Percentiles rank a stretch among this genome's conserved stretches.
Conservation (phyloP, 2,329 filamentous ascomycete genomes). For the Thielaviopsis cerberus region DNA sequence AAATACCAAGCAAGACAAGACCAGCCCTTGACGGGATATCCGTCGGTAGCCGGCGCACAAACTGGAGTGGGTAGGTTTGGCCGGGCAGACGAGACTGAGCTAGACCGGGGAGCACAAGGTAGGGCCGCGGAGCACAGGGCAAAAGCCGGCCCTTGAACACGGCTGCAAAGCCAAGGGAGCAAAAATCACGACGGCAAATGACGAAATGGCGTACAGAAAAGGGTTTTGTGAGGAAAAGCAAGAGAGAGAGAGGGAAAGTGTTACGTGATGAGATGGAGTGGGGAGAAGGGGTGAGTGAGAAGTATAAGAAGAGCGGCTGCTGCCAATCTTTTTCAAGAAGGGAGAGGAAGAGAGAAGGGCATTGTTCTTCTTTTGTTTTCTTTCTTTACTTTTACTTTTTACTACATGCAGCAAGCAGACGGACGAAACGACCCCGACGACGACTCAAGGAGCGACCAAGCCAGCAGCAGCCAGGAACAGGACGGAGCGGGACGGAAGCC, state of each 20-base stretch:
- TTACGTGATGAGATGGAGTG: background rate
- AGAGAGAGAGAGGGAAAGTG: background rate
- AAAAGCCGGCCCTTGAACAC: background rate
- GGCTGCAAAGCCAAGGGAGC: too few species aligned
- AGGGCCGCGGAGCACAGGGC: background rate
- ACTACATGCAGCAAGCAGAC: background rate
- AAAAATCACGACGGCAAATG: background rate
- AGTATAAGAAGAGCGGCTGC: background rate
- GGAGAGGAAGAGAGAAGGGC: too few species aligned
- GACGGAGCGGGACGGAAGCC: too few species aligned
- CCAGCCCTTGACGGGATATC: too few species aligned
- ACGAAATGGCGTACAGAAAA: too few species aligned
- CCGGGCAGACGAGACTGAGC: background rate
- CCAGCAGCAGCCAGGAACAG: background rate
- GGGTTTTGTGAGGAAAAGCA: background rate
- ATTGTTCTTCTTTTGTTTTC: background rate
- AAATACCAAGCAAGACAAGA: too few species aligned
- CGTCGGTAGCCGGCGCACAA: too few species aligned
- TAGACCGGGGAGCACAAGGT: background rate
- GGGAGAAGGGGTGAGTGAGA: background rate
- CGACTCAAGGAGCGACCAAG: too few species aligned
- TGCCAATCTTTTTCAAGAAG: background rate
- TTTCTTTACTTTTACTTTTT: background rate
- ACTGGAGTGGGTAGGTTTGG: background rate
- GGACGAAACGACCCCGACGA: too few species aligned